These are phyloP conservation scores for Acer saccharum DNA, from an alignment of 345 rosid genomes.

Conservation along the genomic window DNA sequence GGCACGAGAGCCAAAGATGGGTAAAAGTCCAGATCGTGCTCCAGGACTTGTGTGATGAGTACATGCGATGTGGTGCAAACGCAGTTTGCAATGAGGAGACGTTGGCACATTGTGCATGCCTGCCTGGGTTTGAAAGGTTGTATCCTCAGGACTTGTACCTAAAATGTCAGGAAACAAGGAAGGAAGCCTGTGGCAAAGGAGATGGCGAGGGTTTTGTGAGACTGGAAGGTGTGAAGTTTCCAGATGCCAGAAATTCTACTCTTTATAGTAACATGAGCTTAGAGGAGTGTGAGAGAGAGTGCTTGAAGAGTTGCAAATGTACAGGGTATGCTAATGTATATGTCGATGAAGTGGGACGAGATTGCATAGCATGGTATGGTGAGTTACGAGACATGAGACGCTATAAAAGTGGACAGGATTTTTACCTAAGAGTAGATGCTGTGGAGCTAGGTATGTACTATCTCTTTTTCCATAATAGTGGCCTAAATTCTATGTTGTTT, in stretches of 20 bases:
- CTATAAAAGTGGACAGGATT: constrained; percentile 1
- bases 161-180: background rate
- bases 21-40: background rate
- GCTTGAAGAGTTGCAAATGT: constrained; percentile 10
- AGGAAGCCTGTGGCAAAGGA: background rate
- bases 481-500: background rate
- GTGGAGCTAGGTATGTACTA: background rate
- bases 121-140: constrained; percentile 13
- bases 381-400: background rate
- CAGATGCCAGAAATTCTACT: too few species aligned
- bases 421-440: constrained; percentile 8
- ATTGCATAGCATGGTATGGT: background rate
- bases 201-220: background rate
- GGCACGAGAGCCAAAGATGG: constrained; percentile 18
- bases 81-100: constrained; percentile 8
- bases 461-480: background rate
- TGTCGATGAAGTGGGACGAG: background rate
- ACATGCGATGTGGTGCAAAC: constrained; percentile 18
- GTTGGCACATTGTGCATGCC: constrained; percentile 11
- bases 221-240: too few species aligned
- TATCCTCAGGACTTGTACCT: background rate
- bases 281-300: background rate
- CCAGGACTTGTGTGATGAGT: constrained; percentile 25
- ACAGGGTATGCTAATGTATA: background rate
- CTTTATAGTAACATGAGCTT: too few species aligned